These are phyloP conservation scores for Chionographis japonica DNA, from an alignment of 106 monocot species.

Conservation along the genomic window DNA sequence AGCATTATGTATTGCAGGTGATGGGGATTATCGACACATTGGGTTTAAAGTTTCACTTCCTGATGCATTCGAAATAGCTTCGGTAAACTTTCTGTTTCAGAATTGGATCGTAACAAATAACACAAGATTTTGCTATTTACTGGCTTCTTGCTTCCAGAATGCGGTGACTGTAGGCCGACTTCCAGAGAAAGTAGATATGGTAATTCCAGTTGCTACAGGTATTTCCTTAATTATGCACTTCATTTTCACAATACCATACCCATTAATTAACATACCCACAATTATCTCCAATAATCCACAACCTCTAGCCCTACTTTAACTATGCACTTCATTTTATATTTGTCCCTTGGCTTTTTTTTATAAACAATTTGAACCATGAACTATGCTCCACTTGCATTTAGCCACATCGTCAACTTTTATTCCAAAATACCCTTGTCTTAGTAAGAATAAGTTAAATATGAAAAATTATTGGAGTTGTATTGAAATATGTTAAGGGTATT, in stretches of 20 bases:
- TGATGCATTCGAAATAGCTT: constrained; percentile 52
- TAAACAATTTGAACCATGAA: no score
- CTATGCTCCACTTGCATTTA: no score
- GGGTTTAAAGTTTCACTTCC: constrained; percentile 47
- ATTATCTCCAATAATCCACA: background rate
- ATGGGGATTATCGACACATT: constrained; percentile 57
- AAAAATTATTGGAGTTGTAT: no score
- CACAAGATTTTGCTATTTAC: background rate
- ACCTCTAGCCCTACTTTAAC: no score
- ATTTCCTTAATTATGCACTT: background rate
- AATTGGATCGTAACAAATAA: background rate
- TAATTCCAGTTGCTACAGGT: constrained; percentile 70
- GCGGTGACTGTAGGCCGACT: constrained; percentile 54
- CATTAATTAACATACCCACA: no score
- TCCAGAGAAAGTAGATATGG: constrained; percentile 58
- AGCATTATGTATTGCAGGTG: constrained; percentile 27
- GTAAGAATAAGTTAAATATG: no score
- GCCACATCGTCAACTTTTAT: no score
- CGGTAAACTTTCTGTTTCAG: constrained; percentile 29
- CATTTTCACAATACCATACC: background rate
- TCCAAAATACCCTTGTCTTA: no score
- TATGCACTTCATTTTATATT: no score
- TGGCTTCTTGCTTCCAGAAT: constrained; percentile 22
- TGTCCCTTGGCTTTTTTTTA: no score
- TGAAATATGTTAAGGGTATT: no score